phyloP scores from a whole-genome alignment of 2,329 filamentous ascomycete species.

The Chrysosporium keratinophilum region DNA sequence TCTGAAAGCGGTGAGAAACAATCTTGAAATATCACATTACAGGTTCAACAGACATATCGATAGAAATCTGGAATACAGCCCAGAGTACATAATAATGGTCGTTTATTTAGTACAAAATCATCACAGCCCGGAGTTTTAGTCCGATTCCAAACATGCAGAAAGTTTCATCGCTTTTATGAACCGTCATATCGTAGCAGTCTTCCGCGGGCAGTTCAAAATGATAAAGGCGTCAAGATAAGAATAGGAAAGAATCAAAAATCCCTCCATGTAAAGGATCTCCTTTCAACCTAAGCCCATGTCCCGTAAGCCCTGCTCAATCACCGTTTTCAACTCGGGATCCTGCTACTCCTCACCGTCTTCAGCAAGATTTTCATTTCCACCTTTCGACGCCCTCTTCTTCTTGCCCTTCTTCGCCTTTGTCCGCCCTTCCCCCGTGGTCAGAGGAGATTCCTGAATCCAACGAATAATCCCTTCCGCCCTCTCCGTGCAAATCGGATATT shows the following conservation, averaged over 20 bases:
- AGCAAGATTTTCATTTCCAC: neutral
- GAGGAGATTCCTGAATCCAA: slow-evolving; percentile 56
- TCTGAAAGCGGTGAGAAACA: no score
- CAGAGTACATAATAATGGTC: no score
- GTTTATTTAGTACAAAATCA: no score
- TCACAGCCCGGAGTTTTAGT: no score
- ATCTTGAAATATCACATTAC: no score
- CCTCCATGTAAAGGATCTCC: neutral
- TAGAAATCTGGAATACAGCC: no score
- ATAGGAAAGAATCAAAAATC: neutral
- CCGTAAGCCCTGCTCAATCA: neutral
- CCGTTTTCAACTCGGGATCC: neutral
- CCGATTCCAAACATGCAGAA: no score
- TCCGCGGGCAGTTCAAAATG: no score
- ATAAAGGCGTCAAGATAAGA: neutral
- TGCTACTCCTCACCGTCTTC: neutral
- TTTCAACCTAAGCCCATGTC: neutral
- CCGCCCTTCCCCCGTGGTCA: slow-evolving; percentile 14
- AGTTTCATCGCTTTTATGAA: no score
- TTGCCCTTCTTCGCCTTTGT: slow-evolving; percentile 13
- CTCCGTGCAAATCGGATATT: slow-evolving; percentile 60
- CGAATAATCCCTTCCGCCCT: slow-evolving; percentile 57
- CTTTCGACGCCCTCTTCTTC: slow-evolving; percentile 8
- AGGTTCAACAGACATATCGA: no score
- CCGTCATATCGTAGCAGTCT: no score